Conservation (phyloP, 1,139 yeast genomes). For the Pichia sp. region DNA sequence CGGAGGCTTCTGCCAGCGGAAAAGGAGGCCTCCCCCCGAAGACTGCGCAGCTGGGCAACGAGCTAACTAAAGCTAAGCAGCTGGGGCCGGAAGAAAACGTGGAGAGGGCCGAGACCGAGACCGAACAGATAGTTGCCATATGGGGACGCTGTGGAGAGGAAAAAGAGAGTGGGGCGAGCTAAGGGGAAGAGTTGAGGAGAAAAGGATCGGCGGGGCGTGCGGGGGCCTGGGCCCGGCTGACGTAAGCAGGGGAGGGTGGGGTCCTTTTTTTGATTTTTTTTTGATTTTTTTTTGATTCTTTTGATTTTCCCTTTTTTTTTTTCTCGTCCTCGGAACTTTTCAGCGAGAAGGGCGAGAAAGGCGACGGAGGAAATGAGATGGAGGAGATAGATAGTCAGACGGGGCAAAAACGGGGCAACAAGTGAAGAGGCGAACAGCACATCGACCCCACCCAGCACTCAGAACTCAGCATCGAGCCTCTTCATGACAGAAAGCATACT, state of each 20-base stretch:
- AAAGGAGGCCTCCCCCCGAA: too few species aligned
- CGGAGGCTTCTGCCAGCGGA: too few species aligned
- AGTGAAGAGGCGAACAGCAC: background rate
- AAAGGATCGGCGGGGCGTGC: background rate
- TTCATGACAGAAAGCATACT: slow-evolving; percentile 11
- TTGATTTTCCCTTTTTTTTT: background rate
- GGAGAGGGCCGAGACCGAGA: slow-evolving; percentile 1
- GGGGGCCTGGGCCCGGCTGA: background rate
- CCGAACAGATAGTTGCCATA: too few species aligned
- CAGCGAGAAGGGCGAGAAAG: background rate
- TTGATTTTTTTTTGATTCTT: background rate
- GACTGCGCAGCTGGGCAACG: too few species aligned
- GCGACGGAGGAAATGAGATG: background rate
- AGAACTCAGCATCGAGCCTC: too few species aligned
- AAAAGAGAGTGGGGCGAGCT: background rate
- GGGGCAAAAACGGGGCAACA: background rate
- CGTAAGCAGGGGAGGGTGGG: background rate
- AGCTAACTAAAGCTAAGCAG: background rate
- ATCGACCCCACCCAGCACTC: too few species aligned
- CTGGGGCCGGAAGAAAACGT: too few species aligned
- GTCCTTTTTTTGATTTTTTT: too few species aligned
- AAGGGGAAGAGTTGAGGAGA: background rate
- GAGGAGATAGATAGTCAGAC: background rate
- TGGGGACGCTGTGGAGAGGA: too few species aligned
- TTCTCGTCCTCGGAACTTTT: background rate